Conservation (phyloP, 352 stramenopile genomes). For the Albugo laibachii region DNA sequence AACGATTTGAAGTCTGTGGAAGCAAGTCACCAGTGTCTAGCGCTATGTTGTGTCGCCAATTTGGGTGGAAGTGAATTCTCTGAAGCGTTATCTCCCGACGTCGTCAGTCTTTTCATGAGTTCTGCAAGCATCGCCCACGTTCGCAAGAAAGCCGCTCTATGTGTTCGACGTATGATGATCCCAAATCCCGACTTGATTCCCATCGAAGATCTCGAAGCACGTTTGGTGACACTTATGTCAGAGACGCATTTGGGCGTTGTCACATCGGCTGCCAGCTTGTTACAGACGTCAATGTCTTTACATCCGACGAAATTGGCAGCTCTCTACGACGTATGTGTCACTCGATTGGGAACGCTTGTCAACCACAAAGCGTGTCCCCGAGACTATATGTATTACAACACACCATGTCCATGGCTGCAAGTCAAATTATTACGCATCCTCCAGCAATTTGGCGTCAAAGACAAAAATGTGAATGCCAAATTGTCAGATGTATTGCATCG, state of each 20-base stretch:
- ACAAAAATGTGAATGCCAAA: slow-evolving; percentile 24
- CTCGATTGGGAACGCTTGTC: slow-evolving; percentile 83
- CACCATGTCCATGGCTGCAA: slow-evolving; percentile 91
- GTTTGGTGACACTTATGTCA: slow-evolving; percentile 65
- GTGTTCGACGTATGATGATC: slow-evolving; percentile 83
- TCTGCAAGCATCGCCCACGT: slow-evolving; percentile 84
- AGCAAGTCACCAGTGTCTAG: slow-evolving; percentile 82
- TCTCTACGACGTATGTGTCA: slow-evolving; percentile 86
- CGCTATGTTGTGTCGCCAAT: slow-evolving; percentile 91
- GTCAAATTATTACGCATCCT: slow-evolving; percentile 85
- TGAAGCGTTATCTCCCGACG: slow-evolving; percentile 85
- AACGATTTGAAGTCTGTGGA: slow-evolving; percentile 86
- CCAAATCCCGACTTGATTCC: slow-evolving; percentile 85
- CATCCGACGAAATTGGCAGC: slow-evolving; percentile 78
- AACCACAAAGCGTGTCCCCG: slow-evolving; percentile 84
- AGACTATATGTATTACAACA: slow-evolving; percentile 97
- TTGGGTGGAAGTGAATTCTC: slow-evolving; percentile 86
- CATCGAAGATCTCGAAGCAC: slow-evolving; percentile 47
- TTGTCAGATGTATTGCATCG: slow-evolving; percentile 84
- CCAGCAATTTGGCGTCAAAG: slow-evolving; percentile 80
- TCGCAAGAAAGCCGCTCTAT: slow-evolving; percentile 95
- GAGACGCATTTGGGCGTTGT: slow-evolving; percentile 88
- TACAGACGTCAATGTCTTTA: slow-evolving; percentile 82
- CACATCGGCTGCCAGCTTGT: slow-evolving; percentile 81
- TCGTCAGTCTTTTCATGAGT: slow-evolving; percentile 84